A percentile compares a stretch with the other conserved stretches of the same genome.
Evolutionary conservation across 306 rosid genomes (phyloP).

Genomic region (Casuarina glauca): DNA sequence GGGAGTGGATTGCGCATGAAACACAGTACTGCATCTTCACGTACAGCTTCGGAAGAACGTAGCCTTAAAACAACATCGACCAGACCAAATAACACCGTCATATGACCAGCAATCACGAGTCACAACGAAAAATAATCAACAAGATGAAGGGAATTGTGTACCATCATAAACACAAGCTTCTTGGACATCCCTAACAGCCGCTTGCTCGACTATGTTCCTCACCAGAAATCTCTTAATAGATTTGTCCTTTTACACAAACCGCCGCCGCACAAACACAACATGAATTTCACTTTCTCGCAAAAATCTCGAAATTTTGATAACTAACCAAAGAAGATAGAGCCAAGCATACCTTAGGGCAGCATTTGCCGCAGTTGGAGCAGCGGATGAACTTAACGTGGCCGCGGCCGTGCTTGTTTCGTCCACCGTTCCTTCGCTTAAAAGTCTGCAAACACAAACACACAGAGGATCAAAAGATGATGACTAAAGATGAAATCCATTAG

Average conservation of each 20-base stretch:
- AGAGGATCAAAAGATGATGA: not conserved
- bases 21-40: conserved; percentile 98
- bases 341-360: conserved; percentile 77
- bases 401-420: conserved; percentile 93
- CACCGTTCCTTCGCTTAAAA: conserved; percentile 94
- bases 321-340: not conserved
- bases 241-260: not conserved
- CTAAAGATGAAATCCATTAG: not conserved
- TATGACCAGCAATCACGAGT: not conserved
- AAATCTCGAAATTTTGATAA: not conserved
- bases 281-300: not conserved
- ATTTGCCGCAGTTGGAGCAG: conserved; percentile 93
- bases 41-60: conserved; percentile 88
- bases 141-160: conserved; percentile 6
- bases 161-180: conserved; percentile 93
- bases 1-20: conserved; percentile 95
- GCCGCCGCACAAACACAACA: not conserved
- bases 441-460: conserved; percentile 48
- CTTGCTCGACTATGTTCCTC: conserved; percentile 97
- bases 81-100: not conserved
- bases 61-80: conserved; percentile 40
- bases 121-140: not conserved
- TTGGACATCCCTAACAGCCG: conserved; percentile 95
- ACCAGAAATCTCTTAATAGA: conserved; percentile 67
- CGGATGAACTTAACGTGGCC: conserved; percentile 91